Evolutionary conservation across 2,329 filamentous ascomycete genomes (phyloP).

Genomic region (Plenodomus lindquistii): DNA sequence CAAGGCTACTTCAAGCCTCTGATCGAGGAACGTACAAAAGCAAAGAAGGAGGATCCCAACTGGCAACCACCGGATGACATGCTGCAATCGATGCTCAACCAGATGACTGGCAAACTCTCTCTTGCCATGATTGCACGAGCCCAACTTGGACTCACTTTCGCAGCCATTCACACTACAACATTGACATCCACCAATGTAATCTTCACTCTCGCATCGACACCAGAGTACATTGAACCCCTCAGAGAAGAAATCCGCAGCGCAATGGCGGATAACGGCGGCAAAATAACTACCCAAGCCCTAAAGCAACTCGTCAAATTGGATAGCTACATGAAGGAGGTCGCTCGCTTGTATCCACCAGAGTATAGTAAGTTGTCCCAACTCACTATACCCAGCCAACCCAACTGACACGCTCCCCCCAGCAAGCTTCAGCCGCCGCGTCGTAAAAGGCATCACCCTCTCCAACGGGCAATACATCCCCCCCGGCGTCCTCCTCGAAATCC

Average conservation of each 20-base stretch:
- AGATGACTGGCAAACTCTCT: conserved; percentile 8
- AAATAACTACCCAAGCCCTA: conserved; percentile 33
- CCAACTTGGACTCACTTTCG: conserved; percentile 35
- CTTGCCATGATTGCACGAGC: conserved; percentile 8
- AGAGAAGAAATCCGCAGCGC: conserved; percentile 47
- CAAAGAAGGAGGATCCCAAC: conserved; percentile 27
- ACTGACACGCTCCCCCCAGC: conserved; percentile 12
- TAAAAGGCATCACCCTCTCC: conserved; percentile 57
- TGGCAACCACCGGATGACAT: conserved; percentile 44
- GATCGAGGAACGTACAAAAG: conserved; percentile 25
- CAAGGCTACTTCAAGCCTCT: conserved; percentile 27
- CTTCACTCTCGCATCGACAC: conserved; percentile 35
- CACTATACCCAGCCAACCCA: not conserved
- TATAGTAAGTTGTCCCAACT: conserved; percentile 21
- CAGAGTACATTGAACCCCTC: conserved; percentile 50
- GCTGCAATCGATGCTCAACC: conserved; percentile 44
- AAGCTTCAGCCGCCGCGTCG: conserved; percentile 57
- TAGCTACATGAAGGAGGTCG: conserved; percentile 43
- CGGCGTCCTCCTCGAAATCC: conserved; percentile 39
- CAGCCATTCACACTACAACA: conserved; percentile 38
- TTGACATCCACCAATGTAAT: conserved; percentile 32
- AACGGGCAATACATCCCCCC: conserved; percentile 55
- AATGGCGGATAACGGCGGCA: conserved; percentile 39
- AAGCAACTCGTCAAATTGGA: conserved; percentile 43
- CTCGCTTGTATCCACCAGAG: conserved; percentile 28